phyloP scores from a whole-genome alignment of 2,329 filamentous ascomycete species.

The Dactylonectria macrodidyma region DNA sequence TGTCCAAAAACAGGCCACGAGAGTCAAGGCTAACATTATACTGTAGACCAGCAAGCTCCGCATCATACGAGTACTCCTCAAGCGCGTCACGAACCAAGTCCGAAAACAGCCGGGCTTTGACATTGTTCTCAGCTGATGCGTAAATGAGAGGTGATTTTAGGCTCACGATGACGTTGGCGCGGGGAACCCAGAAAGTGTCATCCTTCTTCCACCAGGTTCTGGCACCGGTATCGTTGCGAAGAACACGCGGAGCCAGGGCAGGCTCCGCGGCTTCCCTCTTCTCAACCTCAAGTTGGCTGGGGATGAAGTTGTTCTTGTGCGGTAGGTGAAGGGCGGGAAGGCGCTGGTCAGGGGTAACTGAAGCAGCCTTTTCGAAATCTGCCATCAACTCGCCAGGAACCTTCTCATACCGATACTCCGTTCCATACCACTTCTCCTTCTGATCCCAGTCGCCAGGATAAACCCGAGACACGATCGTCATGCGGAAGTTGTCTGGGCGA shows the following conservation, averaged over 20 bases:
- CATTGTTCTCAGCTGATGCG: constrained; percentile 82
- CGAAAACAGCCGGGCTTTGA: constrained; percentile 85
- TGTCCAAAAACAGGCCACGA: constrained; percentile 81
- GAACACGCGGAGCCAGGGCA: constrained; percentile 80
- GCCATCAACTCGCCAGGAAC: constrained; percentile 83
- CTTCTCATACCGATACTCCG: constrained; percentile 88
- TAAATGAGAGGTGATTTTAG: constrained; percentile 85
- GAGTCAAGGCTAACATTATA: constrained; percentile 84
- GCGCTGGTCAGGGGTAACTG: constrained; percentile 70
- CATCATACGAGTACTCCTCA: constrained; percentile 95
- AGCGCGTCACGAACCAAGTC: constrained; percentile 91
- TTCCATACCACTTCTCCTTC: constrained; percentile 98
- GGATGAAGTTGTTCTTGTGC: constrained; percentile 96
- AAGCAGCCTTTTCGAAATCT: constrained; percentile 76
- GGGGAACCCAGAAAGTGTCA: constrained; percentile 98
- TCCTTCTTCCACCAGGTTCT: constrained; percentile 99
- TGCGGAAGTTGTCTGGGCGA: constrained; percentile 89
- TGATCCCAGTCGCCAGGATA: constrained; percentile 87
- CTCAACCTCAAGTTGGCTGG: constrained; percentile 92
- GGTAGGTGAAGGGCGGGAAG: constrained; percentile 85
- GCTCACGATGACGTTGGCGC: constrained; percentile 87
- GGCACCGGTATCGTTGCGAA: constrained; percentile 85
- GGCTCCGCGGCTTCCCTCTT: constrained; percentile 90
- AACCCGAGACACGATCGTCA: constrained; percentile 86
- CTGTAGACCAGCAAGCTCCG: constrained; percentile 89